A percentile compares a stretch with the other conserved stretches of the same genome.
phyloP scores from a whole-genome alignment of 1,284 basidiomycete genomes.

The Tremellales sp. region DNA sequence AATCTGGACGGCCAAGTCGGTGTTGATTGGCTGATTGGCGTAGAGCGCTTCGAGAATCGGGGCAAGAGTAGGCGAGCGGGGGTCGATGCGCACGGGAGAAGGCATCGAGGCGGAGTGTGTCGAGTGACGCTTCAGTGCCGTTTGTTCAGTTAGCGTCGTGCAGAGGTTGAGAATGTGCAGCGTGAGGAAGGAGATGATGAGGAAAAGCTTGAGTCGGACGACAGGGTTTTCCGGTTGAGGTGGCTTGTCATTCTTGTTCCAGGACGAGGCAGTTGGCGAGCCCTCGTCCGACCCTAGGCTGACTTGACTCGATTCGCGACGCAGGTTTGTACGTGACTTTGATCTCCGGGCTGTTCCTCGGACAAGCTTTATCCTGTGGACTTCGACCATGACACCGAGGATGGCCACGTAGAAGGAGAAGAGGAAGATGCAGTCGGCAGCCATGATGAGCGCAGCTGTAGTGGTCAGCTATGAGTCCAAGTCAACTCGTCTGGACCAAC shows the following conservation, averaged over 20 bases:
- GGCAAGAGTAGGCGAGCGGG: conserved; percentile 56
- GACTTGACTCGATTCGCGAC: conserved; percentile 17
- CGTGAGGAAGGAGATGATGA: conserved; percentile 81
- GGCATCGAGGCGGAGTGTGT: conserved; percentile 36
- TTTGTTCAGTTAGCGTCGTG: conserved; percentile 79
- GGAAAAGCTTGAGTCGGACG: conserved; percentile 80
- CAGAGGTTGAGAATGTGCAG: conserved; percentile 89
- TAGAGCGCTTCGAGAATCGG: conserved; percentile 61
- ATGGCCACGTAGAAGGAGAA: conserved; percentile 88
- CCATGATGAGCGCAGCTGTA: conserved; percentile 65
- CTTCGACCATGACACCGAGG: conserved; percentile 89
- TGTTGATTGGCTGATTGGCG: conserved; percentile 49
- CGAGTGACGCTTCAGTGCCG: conserved; percentile 58
- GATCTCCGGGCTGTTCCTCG: conserved; percentile 42
- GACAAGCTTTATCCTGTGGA: conserved; percentile 59
- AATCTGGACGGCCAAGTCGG: conserved; percentile 65
- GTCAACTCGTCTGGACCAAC: conserved; percentile 3
- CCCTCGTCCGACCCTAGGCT: conserved; percentile 16
- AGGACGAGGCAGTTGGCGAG: conserved; percentile 11
- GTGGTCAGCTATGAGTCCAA: not conserved
- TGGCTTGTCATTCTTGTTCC: conserved; percentile 4
- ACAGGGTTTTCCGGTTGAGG: conserved; percentile 66
- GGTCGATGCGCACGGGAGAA: conserved; percentile 35
- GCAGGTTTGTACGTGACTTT: conserved; percentile 13
- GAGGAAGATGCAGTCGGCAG: conserved; percentile 81